Percentiles rank a stretch among this genome's conserved stretches.
These are phyloP conservation scores for Furcasterigmium furcatum DNA, from an alignment of 2,329 filamentous ascomycete species.

Conservation along the genomic window DNA sequence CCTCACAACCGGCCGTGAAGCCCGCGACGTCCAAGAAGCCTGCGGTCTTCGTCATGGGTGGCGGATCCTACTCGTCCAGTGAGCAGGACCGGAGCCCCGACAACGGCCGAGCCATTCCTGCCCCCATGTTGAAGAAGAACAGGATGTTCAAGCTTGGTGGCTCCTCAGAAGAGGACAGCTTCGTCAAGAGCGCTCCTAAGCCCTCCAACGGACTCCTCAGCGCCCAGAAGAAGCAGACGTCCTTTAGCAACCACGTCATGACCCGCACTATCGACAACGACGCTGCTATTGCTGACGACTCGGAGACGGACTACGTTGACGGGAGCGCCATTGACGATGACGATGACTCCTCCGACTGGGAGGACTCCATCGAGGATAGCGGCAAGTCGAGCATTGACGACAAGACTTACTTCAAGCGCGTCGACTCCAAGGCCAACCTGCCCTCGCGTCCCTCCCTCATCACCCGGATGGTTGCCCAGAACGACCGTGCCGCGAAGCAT, in stretches of 20 bases:
- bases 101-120: conserved; percentile 29
- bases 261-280: conserved; percentile 61
- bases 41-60: conserved; percentile 69
- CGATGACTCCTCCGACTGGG: conserved; percentile 58
- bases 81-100: conserved; percentile 48
- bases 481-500: conserved; percentile 67
- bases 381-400: conserved; percentile 81
- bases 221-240: conserved; percentile 70
- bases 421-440: conserved; percentile 83
- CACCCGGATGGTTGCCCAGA: conserved; percentile 81
- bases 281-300: conserved; percentile 45
- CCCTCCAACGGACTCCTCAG: conserved; percentile 32
- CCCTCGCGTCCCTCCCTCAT: conserved; percentile 85
- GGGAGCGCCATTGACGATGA: conserved; percentile 81
- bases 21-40: conserved; percentile 65
- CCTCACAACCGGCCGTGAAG: conserved; percentile 55
- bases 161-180: conserved; percentile 76
- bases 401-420: conserved; percentile 78
- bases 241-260: conserved; percentile 74
- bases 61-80: conserved; percentile 76
- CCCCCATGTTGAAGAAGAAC: conserved; percentile 21
- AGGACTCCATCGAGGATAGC: conserved; percentile 74
- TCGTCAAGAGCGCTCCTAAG: conserved; percentile 53
- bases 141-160: conserved; percentile 51
- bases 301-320: conserved; percentile 66